Percentiles rank a stretch among this genome's conserved stretches.
phyloP scores from a whole-genome alignment of 305 asterid species.

The Rubia tinctorum region DNA sequence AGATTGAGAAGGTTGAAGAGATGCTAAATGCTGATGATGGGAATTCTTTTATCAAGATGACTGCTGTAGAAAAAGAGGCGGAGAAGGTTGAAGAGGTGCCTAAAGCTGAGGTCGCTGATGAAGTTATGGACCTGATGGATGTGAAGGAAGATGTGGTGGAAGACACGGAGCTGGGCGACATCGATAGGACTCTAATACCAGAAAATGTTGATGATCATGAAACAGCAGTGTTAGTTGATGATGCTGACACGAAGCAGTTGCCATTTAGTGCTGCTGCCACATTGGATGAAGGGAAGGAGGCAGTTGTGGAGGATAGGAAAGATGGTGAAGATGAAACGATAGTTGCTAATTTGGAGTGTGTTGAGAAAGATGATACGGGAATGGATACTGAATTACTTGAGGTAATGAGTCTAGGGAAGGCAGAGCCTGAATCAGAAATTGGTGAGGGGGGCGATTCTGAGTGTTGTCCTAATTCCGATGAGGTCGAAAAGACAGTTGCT shows the following conservation, averaged over 20 bases:
- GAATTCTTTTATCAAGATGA: not conserved
- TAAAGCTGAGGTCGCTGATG: conserved; percentile 18
- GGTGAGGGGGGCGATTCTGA: conserved; percentile 44
- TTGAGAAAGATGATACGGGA: conserved; percentile 61
- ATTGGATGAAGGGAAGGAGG: conserved; percentile 39
- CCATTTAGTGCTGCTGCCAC: conserved; percentile 29
- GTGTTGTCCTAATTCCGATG: conserved; percentile 43
- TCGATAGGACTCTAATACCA: conserved; percentile 12
- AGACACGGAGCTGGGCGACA: conserved; percentile 31
- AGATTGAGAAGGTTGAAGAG: not conserved
- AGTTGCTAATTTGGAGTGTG: conserved; percentile 26
- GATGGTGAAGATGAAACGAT: conserved; percentile 57
- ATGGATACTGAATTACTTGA: conserved; percentile 7
- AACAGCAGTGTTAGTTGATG: not conserved
- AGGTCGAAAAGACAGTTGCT: conserved; percentile 45
- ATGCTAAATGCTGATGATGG: not conserved
- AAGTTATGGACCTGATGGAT: conserved; percentile 30
- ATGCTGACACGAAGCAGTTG: conserved; percentile 31
- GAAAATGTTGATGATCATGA: conserved; percentile 5
- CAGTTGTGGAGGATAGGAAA: conserved; percentile 41
- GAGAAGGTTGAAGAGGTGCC: not conserved
- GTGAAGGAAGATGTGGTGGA: conserved; percentile 23
- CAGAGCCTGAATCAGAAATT: conserved; percentile 41
- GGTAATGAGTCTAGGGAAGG: conserved; percentile 1
- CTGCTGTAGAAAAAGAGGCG: not conserved